These are phyloP conservation scores for Cyclostephanos invisitatus DNA, from an alignment of 108 stramenopile species.

Conservation along the genomic window DNA sequence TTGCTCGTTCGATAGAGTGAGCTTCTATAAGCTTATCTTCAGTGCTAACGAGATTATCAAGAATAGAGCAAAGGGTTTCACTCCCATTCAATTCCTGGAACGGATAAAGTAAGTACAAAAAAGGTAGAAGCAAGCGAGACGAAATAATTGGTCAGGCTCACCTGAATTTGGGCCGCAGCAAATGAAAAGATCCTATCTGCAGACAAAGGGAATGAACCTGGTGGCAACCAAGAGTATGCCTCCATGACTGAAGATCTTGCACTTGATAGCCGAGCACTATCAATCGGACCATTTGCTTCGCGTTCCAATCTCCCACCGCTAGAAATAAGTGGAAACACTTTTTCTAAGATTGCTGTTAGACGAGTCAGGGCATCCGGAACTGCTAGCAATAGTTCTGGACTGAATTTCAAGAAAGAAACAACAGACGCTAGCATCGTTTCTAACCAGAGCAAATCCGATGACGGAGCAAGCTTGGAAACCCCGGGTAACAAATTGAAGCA, in stretches of 20 bases:
- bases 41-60: conserved; percentile 59
- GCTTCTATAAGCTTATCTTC: conserved; percentile 78
- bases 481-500: conserved; percentile 38
- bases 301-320: conserved; percentile 64
- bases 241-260: conserved; percentile 82
- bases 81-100: conserved; percentile 46
- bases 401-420: conserved; percentile 73
- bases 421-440: conserved; percentile 73
- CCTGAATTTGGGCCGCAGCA: conserved; percentile 72
- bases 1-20: conserved; percentile 58
- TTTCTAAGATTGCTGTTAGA: conserved; percentile 69
- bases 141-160: conserved; percentile 8
- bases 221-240: conserved; percentile 88
- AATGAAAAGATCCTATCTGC: conserved; percentile 81
- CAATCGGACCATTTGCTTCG: conserved; percentile 44
- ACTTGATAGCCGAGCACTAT: conserved; percentile 61
- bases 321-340: conserved; percentile 64
- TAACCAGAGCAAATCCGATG: conserved; percentile 73
- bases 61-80: conserved; percentile 70
- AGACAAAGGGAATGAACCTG: conserved; percentile 83
- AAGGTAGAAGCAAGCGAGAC: background rate
- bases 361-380: conserved; percentile 83
- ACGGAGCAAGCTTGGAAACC: conserved; percentile 50
- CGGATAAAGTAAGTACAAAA: background rate
- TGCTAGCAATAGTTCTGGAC: conserved; percentile 72